Evolutionary conservation across 2,329 filamentous ascomycete species (phyloP).

Genomic region (Colletotrichum sp.): DNA sequence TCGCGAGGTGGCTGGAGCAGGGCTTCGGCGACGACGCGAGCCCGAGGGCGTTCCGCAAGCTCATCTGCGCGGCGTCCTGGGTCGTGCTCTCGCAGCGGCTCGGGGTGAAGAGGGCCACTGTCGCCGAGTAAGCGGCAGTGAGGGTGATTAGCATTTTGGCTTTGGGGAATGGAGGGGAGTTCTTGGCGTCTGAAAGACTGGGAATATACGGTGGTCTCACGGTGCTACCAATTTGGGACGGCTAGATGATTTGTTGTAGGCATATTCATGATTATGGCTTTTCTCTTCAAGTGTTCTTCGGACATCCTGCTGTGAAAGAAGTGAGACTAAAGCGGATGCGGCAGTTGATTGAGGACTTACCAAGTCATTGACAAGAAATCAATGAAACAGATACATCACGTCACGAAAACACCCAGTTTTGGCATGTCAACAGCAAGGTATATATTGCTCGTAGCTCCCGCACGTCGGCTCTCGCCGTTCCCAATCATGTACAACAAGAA

Average conservation of each 20-base stretch:
- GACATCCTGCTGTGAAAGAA: neutral
- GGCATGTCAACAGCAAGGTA: conserved; percentile 5
- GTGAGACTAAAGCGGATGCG: neutral
- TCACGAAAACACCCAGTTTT: neutral
- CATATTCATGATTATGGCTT: neutral
- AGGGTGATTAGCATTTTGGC: neutral
- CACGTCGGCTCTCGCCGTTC: neutral
- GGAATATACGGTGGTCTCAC: neutral
- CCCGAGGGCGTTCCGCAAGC: conserved; percentile 12
- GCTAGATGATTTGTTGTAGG: neutral
- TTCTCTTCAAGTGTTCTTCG: neutral
- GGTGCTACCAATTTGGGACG: neutral
- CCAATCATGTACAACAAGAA: conserved; percentile 14
- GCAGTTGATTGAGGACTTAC: neutral
- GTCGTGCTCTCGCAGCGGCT: conserved; percentile 12
- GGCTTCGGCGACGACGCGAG: conserved; percentile 43
- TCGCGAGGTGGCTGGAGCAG: conserved; percentile 35
- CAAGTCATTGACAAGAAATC: neutral
- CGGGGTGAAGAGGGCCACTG: conserved; percentile 12
- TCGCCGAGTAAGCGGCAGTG: neutral
- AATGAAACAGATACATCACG: neutral
- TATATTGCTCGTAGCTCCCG: neutral
- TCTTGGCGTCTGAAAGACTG: neutral
- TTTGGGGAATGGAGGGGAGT: neutral
- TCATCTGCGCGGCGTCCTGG: conserved; percentile 5